Evolutionary conservation across 116 monocot species (phyloP).

Genomic region (Phalaenopsis hybrid): DNA sequence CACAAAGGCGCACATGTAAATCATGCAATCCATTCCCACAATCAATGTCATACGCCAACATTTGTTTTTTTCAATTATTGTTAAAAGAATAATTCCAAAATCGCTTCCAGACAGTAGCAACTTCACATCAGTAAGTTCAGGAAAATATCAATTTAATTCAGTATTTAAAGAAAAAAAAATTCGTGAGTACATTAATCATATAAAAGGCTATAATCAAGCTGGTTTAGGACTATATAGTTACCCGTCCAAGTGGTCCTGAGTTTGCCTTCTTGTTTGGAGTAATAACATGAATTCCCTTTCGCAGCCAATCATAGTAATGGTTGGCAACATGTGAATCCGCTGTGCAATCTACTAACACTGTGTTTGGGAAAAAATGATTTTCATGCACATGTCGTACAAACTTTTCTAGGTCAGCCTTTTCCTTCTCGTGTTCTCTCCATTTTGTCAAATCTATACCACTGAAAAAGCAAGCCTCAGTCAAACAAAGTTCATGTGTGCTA

Average conservation of each 20-base stretch:
- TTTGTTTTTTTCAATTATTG: too few relatives aligned
- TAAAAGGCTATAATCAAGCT: slow-evolving; percentile 4
- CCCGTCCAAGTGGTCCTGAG: slow-evolving; percentile 92
- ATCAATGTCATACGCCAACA: too few relatives aligned
- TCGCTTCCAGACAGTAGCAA: too few relatives aligned
- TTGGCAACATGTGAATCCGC: slow-evolving; percentile 77
- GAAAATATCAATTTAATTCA: not conserved
- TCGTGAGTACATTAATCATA: not conserved
- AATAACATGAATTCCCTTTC: slow-evolving; percentile 89
- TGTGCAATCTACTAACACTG: slow-evolving; percentile 90
- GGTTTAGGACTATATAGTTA: slow-evolving; percentile 22
- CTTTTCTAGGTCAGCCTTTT: slow-evolving; percentile 58
- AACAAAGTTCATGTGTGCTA: not conserved
- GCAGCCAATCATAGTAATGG: slow-evolving; percentile 80
- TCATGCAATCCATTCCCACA: too few relatives aligned
- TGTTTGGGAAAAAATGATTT: slow-evolving; percentile 89
- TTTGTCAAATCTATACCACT: slow-evolving; percentile 82
- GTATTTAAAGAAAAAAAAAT: not conserved
- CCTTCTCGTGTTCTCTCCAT: slow-evolving; percentile 68
- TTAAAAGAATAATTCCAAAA: too few relatives aligned
- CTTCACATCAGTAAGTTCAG: too few relatives aligned
- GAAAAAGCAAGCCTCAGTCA: slow-evolving; percentile 12
- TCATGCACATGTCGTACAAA: slow-evolving; percentile 69
- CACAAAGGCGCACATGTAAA: too few relatives aligned
- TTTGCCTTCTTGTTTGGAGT: slow-evolving; percentile 99